phyloP scores from a whole-genome alignment of 2,329 filamentous ascomycete species.

The Hypoxylon sp. region DNA sequence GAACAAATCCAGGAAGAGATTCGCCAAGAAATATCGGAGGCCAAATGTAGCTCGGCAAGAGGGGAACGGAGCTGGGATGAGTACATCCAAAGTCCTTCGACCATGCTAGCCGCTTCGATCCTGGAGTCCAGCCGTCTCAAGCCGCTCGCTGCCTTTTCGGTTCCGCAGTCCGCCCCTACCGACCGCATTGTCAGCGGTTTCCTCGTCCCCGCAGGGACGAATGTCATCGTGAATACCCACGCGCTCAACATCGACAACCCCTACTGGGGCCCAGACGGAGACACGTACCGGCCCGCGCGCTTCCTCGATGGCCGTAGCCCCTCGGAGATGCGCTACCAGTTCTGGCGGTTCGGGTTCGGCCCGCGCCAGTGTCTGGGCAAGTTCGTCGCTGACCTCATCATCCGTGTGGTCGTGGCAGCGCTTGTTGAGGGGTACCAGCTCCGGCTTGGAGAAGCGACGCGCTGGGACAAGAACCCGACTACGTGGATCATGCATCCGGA shows the following conservation, averaged over 20 bases:
- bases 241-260: slow-evolving; percentile 51
- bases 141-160: slow-evolving; percentile 51
- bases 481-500: too few species aligned
- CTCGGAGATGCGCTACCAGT: slow-evolving; percentile 46
- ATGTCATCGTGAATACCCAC: slow-evolving; percentile 53
- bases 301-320: slow-evolving; percentile 33
- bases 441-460: too few species aligned
- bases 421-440: too few species aligned
- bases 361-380: slow-evolving; percentile 54
- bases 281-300: slow-evolving; percentile 46
- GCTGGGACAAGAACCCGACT: too few species aligned
- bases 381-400: slow-evolving; percentile 50
- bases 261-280: slow-evolving; percentile 50
- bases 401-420: too few species aligned
- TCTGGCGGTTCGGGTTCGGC: slow-evolving; percentile 57
- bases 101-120: slow-evolving; percentile 46
- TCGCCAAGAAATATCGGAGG: slow-evolving; percentile 41
- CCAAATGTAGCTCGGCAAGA: too few species aligned
- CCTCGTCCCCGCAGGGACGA: slow-evolving; percentile 48
- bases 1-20: slow-evolving; percentile 44
- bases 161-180: slow-evolving; percentile 51
- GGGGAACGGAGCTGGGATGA: too few species aligned
- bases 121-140: slow-evolving; percentile 50
- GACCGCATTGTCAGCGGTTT: slow-evolving; percentile 46
- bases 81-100: slow-evolving; percentile 20